Evolutionary conservation across 805 yeast genomes (phyloP).

Genomic region (Priceomyces castillae): DNA sequence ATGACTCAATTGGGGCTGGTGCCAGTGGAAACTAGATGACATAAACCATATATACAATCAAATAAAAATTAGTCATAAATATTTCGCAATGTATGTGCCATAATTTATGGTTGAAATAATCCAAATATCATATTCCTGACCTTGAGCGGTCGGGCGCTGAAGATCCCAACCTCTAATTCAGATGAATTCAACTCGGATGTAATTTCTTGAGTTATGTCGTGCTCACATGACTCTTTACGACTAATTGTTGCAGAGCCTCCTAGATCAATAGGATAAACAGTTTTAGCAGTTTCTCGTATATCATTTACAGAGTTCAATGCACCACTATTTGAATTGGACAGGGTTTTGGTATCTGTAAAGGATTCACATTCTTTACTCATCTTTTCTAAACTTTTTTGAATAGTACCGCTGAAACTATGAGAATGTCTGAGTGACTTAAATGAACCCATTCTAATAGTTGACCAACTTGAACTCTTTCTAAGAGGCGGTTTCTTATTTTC

Average conservation of each 20-base stretch:
- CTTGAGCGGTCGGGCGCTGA: constrained; percentile 2
- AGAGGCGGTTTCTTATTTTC: not conserved
- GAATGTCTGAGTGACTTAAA: constrained; percentile 6
- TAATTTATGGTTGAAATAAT: constrained; percentile 4
- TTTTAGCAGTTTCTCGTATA: not conserved
- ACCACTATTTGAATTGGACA: not conserved
- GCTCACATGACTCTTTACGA: not conserved
- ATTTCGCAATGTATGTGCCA: no score
- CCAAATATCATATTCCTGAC: constrained; percentile 7
- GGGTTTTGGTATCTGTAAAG: not conserved
- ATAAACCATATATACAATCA: not conserved
- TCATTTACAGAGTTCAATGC: no score
- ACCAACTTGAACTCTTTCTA: constrained; percentile 13
- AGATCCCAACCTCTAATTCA: not conserved
- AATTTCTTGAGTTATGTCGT: not conserved
- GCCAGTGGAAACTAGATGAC: constrained; percentile 11
- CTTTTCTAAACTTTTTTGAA: not conserved
- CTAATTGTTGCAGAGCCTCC: not conserved
- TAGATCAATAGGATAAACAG: not conserved
- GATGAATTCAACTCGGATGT: not conserved
- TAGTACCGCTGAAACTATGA: constrained; percentile 6
- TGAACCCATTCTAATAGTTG: constrained; percentile 9
- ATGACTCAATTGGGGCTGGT: constrained; percentile 44
- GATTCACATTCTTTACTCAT: not conserved
- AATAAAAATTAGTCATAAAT: not conserved